Evolutionary conservation across 2,329 filamentous ascomycete genomes (phyloP).

Genomic region (Aspergillus glaucus): DNA sequence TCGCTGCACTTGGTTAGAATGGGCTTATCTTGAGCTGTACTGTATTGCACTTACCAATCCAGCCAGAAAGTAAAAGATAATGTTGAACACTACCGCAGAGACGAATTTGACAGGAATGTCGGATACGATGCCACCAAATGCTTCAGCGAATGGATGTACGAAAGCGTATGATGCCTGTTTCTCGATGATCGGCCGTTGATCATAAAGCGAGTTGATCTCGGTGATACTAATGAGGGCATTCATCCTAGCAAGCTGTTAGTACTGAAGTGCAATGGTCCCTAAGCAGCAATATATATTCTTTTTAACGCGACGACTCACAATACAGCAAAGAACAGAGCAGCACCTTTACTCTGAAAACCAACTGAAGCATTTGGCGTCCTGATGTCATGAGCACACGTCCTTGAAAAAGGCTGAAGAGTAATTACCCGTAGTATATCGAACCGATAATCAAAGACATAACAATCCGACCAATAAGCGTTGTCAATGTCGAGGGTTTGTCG

Average conservation of each 20-base stretch:
- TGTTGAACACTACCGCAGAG: constrained; percentile 69
- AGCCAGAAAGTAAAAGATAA: constrained; percentile 80
- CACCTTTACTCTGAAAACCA: constrained; percentile 72
- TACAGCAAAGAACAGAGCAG: constrained; percentile 78
- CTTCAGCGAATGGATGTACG: constrained; percentile 84
- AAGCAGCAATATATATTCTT: neutral
- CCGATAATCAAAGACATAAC: constrained; percentile 71
- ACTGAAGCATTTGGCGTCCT: constrained; percentile 58
- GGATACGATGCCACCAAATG: constrained; percentile 74
- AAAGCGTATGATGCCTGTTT: constrained; percentile 84
- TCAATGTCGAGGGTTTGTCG: constrained; percentile 68
- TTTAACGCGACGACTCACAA: constrained; percentile 60
- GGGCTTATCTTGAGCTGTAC: neutral
- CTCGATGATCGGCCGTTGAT: constrained; percentile 86
- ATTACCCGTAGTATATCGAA: constrained; percentile 41
- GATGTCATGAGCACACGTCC: constrained; percentile 49
- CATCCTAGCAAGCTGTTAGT: constrained; percentile 13
- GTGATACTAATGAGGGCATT: constrained; percentile 60
- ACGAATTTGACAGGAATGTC: constrained; percentile 78
- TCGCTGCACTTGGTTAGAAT: constrained; percentile 15
- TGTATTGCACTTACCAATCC: constrained; percentile 47
- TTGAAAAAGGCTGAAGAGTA: neutral
- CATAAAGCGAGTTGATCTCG: constrained; percentile 78
- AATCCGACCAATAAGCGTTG: constrained; percentile 60
- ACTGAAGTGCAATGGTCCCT: neutral